A percentile compares a stretch with the other conserved stretches of the same genome.
Conservation (phyloP, 345 rosid species). For the Cochlearia excelsa region DNA sequence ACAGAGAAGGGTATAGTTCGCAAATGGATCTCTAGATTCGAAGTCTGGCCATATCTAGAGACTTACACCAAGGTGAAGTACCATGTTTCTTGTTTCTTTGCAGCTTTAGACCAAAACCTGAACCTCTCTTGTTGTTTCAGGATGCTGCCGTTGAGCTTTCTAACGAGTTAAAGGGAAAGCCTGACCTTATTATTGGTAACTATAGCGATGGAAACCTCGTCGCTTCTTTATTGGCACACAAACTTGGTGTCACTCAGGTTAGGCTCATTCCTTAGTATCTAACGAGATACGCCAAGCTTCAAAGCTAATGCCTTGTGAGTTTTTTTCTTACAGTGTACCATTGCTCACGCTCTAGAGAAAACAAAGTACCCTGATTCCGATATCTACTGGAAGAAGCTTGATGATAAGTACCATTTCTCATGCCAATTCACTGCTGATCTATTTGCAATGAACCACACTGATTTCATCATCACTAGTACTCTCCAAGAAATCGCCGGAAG, state of each 20-base stretch:
- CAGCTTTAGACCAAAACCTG: neutral
- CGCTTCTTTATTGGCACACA: slow-evolving; percentile 75
- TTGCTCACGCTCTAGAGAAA: slow-evolving; percentile 91
- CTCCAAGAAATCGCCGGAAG: slow-evolving; percentile 97
- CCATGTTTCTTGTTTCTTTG: neutral
- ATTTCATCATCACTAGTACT: slow-evolving; percentile 90
- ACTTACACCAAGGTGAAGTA: slow-evolving; percentile 65
- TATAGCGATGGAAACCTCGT: slow-evolving; percentile 95
- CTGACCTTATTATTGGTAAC: slow-evolving; percentile 81
- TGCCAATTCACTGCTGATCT: slow-evolving; percentile 96
- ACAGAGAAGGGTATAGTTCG: slow-evolving; percentile 68
- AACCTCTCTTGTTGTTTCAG: slow-evolving; percentile 33
- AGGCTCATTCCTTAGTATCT: neutral
- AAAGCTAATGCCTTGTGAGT: neutral
- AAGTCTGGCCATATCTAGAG: slow-evolving; percentile 93
- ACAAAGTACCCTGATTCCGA: slow-evolving; percentile 91
- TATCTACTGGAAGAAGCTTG: slow-evolving; percentile 81
- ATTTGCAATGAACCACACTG: slow-evolving; percentile 87
- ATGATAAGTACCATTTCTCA: slow-evolving; percentile 86
- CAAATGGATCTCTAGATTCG: slow-evolving; percentile 83
- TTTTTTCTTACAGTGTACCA: slow-evolving; percentile 62
- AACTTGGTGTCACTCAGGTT: slow-evolving; percentile 87
- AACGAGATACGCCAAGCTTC: neutral
- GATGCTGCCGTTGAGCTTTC: slow-evolving; percentile 71
- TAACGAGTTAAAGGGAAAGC: slow-evolving; percentile 77